These are phyloP conservation scores for Amyloporia xantha DNA, from an alignment of 768 basidiomycete genomes.

Conservation along the genomic window DNA sequence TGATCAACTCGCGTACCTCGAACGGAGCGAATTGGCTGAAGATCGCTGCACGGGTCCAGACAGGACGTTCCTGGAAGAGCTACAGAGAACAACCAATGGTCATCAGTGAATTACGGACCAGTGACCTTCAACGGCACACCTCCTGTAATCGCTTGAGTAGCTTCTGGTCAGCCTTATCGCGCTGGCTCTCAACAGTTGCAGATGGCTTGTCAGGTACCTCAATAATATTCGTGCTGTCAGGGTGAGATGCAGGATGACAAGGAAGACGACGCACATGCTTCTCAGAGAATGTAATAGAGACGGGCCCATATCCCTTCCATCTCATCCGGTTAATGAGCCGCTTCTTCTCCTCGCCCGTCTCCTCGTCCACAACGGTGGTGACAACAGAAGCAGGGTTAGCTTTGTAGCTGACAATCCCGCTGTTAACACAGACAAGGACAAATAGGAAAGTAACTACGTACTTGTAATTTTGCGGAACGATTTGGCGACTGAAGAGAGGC, in stretches of 20 bases:
- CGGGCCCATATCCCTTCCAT: constrained; percentile 81
- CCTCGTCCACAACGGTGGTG: constrained; percentile 59
- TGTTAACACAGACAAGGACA: too few species aligned
- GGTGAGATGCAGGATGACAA: not conserved
- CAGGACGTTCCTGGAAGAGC: constrained; percentile 68
- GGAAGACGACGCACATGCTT: constrained; percentile 32
- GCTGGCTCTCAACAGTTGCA: constrained; percentile 52
- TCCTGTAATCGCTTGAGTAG: constrained; percentile 49
- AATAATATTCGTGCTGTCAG: constrained; percentile 1
- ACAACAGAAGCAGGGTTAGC: constrained; percentile 68
- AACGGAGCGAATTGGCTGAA: constrained; percentile 70
- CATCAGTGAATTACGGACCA: not conserved
- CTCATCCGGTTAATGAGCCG: constrained; percentile 79
- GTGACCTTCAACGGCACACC: constrained; percentile 27
- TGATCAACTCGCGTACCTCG: constrained; percentile 67
- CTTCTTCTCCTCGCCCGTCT: constrained; percentile 75
- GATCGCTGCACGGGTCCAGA: constrained; percentile 86
- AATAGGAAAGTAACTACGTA: constrained; percentile 25
- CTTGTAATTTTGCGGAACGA: constrained; percentile 78
- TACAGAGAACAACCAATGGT: constrained; percentile 20
- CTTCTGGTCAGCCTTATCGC: constrained; percentile 44
- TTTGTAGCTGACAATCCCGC: constrained; percentile 52
- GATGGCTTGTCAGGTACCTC: constrained; percentile 67
- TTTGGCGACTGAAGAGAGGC: constrained; percentile 81
- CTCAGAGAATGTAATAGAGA: constrained; percentile 63